Base-by-base conservation (phyloP, 495 filamentous ascomycete species). In the Saxophila tyrrhenica region DNA sequence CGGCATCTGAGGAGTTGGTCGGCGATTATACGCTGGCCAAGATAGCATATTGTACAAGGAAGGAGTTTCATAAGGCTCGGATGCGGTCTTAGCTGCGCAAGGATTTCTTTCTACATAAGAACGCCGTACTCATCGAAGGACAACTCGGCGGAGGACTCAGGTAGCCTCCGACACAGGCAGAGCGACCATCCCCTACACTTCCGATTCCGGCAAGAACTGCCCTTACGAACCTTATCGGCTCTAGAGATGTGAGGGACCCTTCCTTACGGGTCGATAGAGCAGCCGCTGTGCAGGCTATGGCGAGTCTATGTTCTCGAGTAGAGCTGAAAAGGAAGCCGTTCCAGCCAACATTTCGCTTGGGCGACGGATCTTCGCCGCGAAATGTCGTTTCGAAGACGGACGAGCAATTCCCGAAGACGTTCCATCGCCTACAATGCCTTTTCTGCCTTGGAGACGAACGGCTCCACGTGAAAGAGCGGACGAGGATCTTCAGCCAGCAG, bases 291-390 rank as follows among this genome's bases (percentile, higher is more conserved):
- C 21, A 48, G 17, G 45, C 23, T 21, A 48, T 48, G 45, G 45
- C 45, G 23, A 48, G 17, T 25, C 24, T 48, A 25, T 48, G 45
- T 48, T 48, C 45, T 48, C 45, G 45, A 48, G 45, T 21, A 23
- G 45, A 48, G 24, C 7, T 21, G 20, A 48, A 25, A 48, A 48
- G 45, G 21, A 29, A 24, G 24, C 45, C 17, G 3, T 48, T 48
- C 20, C 45, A 48, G 20, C 15, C 24, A 9, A 48, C 10, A 8
- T 7, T 20, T 20, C 42, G 9, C 42, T 21, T 9, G 42, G 9
- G 19, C 19, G 42, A 45, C 9, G 35, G 35, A 39, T 39, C 35
- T n/a, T n/a, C n/a, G n/a, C n/a, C n/a, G n/a, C n/a, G n/a, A n/a
- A n/a, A n/a, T n/a, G n/a, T n/a, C n/a, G n/a, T n/a, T n/a, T n/a